Evolutionary conservation across 768 basidiomycete species (phyloP).

Genomic region (Russula emetica): DNA sequence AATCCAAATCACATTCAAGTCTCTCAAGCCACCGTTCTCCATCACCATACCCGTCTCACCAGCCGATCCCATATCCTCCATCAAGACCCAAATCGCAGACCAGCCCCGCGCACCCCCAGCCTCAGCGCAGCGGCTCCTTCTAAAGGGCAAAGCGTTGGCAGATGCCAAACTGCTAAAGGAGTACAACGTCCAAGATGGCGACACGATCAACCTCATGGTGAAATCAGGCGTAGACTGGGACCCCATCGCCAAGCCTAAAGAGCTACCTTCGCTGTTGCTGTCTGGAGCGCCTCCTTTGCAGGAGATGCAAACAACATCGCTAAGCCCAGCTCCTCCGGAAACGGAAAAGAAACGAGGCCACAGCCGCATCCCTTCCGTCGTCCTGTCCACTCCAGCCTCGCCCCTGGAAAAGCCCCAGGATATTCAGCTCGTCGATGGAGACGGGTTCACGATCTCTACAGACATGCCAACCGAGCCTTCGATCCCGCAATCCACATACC

Average conservation of each 20-base stretch:
- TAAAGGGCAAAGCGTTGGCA: slow-evolving; percentile 91
- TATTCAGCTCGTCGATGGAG: slow-evolving; percentile 67
- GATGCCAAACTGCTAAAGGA: slow-evolving; percentile 89
- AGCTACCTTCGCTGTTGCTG: slow-evolving; percentile 24
- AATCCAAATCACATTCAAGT: slow-evolving; percentile 81
- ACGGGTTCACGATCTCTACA: slow-evolving; percentile 43
- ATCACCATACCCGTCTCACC: slow-evolving; percentile 69
- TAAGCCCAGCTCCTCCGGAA: slow-evolving; percentile 27
- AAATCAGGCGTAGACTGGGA: slow-evolving; percentile 73
- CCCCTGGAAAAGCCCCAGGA: slow-evolving; percentile 46
- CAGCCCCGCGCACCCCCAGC: slow-evolving; percentile 68
- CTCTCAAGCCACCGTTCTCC: slow-evolving; percentile 76
- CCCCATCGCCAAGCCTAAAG: slow-evolving; percentile 39
- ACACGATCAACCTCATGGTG: slow-evolving; percentile 81
- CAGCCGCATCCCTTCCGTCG: slow-evolving; percentile 69
- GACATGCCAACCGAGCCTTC: slow-evolving; percentile 34
- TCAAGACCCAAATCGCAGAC: slow-evolving; percentile 72
- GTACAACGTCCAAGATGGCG: slow-evolving; percentile 76
- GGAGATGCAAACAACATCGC: slow-evolving; percentile 12
- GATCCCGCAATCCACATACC: slow-evolving; percentile 40
- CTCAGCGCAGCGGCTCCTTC: slow-evolving; percentile 77
- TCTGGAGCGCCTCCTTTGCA: slow-evolving; percentile 8
- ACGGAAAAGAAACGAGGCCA: slow-evolving; percentile 43
- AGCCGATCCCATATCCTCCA: slow-evolving; percentile 75
- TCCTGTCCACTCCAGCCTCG: slow-evolving; percentile 67